Evolutionary conservation across 129 eudicot genomes (phyloP).

Genomic region (Rutidosis leptorrhynchoides): DNA sequence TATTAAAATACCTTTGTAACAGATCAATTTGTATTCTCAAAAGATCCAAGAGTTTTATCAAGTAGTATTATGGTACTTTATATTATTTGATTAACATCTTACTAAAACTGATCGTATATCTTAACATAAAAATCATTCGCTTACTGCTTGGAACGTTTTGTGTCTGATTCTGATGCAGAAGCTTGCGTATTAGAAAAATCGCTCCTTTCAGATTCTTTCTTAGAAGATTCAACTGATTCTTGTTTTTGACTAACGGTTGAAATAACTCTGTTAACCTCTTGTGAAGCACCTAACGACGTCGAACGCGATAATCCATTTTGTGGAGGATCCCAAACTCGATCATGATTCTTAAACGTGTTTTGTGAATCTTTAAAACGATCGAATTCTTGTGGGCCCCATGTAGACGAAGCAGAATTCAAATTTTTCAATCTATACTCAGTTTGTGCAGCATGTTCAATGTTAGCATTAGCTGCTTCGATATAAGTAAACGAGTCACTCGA

Average conservation of each 20-base stretch:
- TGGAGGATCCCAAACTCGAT: constrained; percentile 51
- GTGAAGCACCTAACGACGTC: constrained; percentile 32
- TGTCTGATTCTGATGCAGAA: constrained; percentile 57
- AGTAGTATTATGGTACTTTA: not conserved
- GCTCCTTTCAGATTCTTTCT: constrained; percentile 50
- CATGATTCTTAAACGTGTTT: constrained; percentile 38
- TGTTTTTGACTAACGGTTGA: constrained; percentile 53
- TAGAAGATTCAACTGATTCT: constrained; percentile 45
- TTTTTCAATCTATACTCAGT: constrained; percentile 46
- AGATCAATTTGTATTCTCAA: not conserved
- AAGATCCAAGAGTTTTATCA: not conserved
- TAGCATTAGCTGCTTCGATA: constrained; percentile 47
- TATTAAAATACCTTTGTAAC: not conserved
- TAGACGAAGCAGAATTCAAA: constrained; percentile 35
- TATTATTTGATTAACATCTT: not conserved
- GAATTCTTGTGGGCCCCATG: constrained; percentile 66
- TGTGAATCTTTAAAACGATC: constrained; percentile 44
- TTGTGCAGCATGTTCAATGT: constrained; percentile 46
- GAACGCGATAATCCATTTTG: constrained; percentile 22
- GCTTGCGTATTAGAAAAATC: constrained; percentile 50
- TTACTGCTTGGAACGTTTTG: constrained; percentile 84
- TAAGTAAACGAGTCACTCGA: constrained; percentile 90
- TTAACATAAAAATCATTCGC: constrained; percentile 9
- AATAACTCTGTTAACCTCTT: constrained; percentile 45
- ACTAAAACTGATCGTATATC: not conserved